These are phyloP conservation scores for Xylariaceae sp. DNA, from an alignment of 2,329 filamentous ascomycete genomes.

Conservation along the genomic window DNA sequence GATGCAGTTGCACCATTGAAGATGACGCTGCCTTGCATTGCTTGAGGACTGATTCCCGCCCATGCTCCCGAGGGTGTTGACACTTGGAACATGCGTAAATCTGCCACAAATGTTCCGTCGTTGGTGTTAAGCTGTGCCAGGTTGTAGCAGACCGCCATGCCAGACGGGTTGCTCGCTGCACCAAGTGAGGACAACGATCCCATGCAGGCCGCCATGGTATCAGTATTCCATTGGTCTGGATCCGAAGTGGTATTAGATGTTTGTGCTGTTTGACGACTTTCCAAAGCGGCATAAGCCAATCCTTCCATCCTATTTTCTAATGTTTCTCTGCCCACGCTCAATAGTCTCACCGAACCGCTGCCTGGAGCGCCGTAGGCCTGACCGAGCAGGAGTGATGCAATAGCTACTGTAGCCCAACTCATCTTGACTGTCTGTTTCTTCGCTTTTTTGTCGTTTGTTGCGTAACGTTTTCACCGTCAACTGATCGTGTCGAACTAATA, in stretches of 20 bases:
- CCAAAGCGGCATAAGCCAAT: slow-evolving; percentile 14
- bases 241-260: slow-evolving; percentile 44
- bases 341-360: slow-evolving; percentile 14
- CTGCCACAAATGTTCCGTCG: slow-evolving; percentile 72
- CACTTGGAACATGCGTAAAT: slow-evolving; percentile 71
- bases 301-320: slow-evolving; percentile 20
- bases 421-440: slow-evolving; percentile 26
- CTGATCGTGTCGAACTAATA: too few relatives aligned
- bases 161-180: slow-evolving; percentile 67
- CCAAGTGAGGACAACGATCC: slow-evolving; percentile 53
- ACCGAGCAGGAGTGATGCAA: slow-evolving; percentile 36
- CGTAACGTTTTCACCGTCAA: too few relatives aligned
- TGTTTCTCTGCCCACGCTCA: slow-evolving; percentile 10
- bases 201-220: slow-evolving; percentile 59
- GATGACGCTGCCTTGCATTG: slow-evolving; percentile 53
- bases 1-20: slow-evolving; percentile 55
- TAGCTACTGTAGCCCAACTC: slow-evolving; percentile 36
- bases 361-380: slow-evolving; percentile 35
- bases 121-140: slow-evolving; percentile 65
- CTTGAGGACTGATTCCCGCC: slow-evolving; percentile 46
- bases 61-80: slow-evolving; percentile 57
- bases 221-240: slow-evolving; percentile 47
- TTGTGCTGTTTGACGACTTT: slow-evolving; percentile 19
- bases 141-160: slow-evolving; percentile 81
- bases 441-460: too few relatives aligned